Evolutionary conservation across 176 grass and related monocot species (phyloP).

Genomic region (Cenchrus americanus): DNA sequence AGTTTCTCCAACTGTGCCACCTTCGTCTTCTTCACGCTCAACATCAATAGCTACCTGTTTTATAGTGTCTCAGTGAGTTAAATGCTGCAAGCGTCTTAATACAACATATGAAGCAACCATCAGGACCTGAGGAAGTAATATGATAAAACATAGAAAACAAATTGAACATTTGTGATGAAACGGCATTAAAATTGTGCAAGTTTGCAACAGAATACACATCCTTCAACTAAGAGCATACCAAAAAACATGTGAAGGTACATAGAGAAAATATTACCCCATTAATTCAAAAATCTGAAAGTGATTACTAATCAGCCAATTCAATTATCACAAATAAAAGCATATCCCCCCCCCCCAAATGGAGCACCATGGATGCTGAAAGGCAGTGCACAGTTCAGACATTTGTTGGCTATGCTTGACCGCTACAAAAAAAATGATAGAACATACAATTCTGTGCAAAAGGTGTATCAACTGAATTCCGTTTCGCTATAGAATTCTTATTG

Average conservation of each 20-base stretch:
- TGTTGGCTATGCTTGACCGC: not conserved
- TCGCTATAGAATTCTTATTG: not conserved
- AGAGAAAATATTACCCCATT: constrained; percentile 8
- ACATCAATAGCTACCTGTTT: constrained; percentile 90
- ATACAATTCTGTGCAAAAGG: not conserved
- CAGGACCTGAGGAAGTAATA: not conserved
- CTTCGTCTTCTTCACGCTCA: constrained; percentile 98
- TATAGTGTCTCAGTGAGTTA: constrained; percentile 37
- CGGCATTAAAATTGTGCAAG: not conserved
- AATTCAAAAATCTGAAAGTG: not conserved
- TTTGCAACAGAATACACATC: not conserved
- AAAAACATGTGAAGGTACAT: constrained; percentile 3
- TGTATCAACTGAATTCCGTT: not conserved
- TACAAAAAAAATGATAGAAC: not conserved
- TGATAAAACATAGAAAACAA: constrained; percentile 24
- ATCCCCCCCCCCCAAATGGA: not conserved
- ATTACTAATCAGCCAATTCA: not conserved
- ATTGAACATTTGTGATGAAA: constrained; percentile 19
- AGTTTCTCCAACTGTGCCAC: constrained; percentile 85
- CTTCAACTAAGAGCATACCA: not conserved
- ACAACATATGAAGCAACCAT: constrained; percentile 24
- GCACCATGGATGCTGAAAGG: constrained; percentile 7
- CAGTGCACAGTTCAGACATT: not conserved
- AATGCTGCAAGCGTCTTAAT: not conserved
- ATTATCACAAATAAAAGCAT: constrained; percentile 8